Base-by-base conservation (phyloP, 805 yeast species). In the Candida piceae region DNA sequence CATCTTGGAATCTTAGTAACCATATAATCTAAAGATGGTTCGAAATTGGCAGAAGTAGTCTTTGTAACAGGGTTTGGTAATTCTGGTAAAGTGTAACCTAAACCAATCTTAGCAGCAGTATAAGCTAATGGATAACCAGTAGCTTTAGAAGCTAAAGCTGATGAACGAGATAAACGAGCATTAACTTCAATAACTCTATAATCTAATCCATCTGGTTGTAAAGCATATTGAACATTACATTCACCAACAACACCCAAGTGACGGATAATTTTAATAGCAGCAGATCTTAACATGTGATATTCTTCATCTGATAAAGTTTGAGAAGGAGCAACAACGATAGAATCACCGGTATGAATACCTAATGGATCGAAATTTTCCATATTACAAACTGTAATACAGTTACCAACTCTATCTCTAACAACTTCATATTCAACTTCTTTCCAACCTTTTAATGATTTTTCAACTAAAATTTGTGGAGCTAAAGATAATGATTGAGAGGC, bases 191-290 rank as follows among this genome's bases (percentile, higher is more conserved):
- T 90, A 51, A 90, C 87, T 68, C 98, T 84, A 69, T 90, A 90
- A 58, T 93, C 97, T 64, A 85, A 82, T 42, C 94, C 81, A 66
- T 80, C 76, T 42, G 98, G 97, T 59, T 90, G 84, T 60, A 90
- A 74, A 35, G 97, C 97, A 59, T 90, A 90, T 66, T 90, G 98
- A 56, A 90, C 87, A 70, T 90, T 90, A 74, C 98, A 90, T 71
- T 90, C 98, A 72, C 98, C 98, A 59, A 90, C 97, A 60, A 90
- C 98, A 55, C 97, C 97, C 55, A 90, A 72, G 60, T 90, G 98
- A 65, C 97, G 81, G 52, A 90, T 93, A 46, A 90, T 95, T 48
- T 90, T 93, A 51, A 93, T 93, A 32, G 98, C 98, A 31, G 98
- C 87, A 35, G 97, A 84, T 70, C 98, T 80, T 60, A 90, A 74